phyloP scores from a whole-genome alignment of 345 rosid species.

The Rhizophora mangle region DNA sequence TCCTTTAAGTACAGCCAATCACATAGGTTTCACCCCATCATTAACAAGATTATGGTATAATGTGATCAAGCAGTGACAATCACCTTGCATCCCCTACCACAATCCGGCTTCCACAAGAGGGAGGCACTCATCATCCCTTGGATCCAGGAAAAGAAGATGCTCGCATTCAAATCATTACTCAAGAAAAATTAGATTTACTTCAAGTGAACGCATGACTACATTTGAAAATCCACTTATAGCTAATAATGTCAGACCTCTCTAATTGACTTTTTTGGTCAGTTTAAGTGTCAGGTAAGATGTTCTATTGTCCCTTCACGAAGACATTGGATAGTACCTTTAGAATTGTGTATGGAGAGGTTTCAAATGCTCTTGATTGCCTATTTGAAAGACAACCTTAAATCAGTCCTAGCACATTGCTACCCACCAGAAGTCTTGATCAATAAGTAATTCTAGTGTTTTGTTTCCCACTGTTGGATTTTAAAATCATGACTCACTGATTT shows the following conservation, averaged over 20 bases:
- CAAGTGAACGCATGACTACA: constrained; percentile 13
- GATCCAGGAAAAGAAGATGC: constrained; percentile 7
- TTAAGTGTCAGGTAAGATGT: constrained; percentile 23
- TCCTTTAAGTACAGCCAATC: constrained; percentile 27
- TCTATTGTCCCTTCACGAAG: constrained; percentile 23
- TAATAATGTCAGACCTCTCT: constrained; percentile 17
- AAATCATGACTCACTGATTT: constrained; percentile 1
- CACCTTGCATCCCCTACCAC: not conserved
- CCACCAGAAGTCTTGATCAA: constrained; percentile 9
- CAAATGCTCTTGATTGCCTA: constrained; percentile 14
- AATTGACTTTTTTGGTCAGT: constrained; percentile 22
- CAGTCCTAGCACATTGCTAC: constrained; percentile 2
- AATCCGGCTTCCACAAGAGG: not conserved
- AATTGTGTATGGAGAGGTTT: not conserved
- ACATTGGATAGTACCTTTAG: constrained; percentile 17
- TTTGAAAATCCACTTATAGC: constrained; percentile 9
- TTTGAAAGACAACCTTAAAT: constrained; percentile 15
- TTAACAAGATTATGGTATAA: constrained; percentile 11
- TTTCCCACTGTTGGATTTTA: not conserved
- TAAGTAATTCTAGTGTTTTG: not conserved
- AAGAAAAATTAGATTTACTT: constrained; percentile 3
- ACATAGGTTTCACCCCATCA: constrained; percentile 12
- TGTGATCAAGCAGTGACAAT: not conserved
- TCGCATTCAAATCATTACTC: constrained; percentile 1
- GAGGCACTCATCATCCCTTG: not conserved